Evolutionary conservation across 129 eudicot genomes (phyloP).

Genomic region (Ambrosia trifida): DNA sequence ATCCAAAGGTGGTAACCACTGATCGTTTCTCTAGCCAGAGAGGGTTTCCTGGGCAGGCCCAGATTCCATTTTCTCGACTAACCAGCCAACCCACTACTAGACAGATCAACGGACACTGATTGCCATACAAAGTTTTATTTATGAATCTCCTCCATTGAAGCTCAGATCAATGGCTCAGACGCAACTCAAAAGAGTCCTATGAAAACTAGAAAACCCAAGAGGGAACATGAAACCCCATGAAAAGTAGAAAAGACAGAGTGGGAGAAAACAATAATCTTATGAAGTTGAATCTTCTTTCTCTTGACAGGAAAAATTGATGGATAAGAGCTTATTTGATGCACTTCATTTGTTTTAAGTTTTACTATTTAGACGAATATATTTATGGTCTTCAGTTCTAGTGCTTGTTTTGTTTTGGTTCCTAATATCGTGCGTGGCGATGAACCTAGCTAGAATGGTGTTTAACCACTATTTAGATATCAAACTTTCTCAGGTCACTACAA

Average conservation of each 20-base stretch:
- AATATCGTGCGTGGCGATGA: not conserved
- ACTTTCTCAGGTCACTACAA: too few species aligned
- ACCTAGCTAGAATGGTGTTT: not conserved
- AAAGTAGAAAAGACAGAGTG: not conserved
- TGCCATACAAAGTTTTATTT: not conserved
- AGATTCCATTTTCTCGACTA: constrained; percentile 84
- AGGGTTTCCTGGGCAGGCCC: constrained; percentile 59
- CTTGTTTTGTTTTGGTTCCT: not conserved
- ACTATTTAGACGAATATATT: not conserved
- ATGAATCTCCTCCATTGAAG: not conserved
- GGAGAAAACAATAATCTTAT: constrained; percentile 26
- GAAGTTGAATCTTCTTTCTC: not conserved
- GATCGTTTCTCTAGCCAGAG: constrained; percentile 61
- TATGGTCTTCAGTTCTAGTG: not conserved
- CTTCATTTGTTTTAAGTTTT: constrained; percentile 23
- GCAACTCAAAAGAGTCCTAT: not conserved
- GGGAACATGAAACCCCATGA: constrained; percentile 21
- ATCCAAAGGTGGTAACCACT: constrained; percentile 42
- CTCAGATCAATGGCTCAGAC: not conserved
- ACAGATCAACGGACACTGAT: constrained; percentile 82
- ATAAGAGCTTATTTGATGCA: constrained; percentile 32
- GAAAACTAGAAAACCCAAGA: constrained; percentile 8
- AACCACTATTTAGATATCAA: too few species aligned
- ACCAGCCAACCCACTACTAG: constrained; percentile 57
- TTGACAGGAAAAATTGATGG: constrained; percentile 5